A percentile compares a stretch with the other conserved stretches of the same genome.
Evolutionary conservation across 2,329 filamentous ascomycete species (phyloP).

Genomic region (Colletotrichum tabaci): DNA sequence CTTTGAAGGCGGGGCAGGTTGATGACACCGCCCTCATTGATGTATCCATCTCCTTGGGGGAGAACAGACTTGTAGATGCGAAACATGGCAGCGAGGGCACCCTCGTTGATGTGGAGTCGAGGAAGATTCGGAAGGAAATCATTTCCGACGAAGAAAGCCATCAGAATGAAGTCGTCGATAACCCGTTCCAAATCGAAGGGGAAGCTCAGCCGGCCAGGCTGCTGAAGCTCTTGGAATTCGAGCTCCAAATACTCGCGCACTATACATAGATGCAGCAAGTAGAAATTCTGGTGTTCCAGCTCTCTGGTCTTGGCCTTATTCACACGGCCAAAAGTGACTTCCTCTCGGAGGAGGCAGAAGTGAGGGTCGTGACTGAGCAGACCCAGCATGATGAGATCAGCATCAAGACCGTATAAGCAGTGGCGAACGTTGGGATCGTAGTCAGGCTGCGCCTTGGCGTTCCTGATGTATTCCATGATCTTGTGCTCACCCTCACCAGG

Average conservation of each 20-base stretch:
- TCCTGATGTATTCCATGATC: slow-evolving; percentile 99
- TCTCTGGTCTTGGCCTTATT: slow-evolving; percentile 93
- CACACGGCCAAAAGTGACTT: slow-evolving; percentile 95
- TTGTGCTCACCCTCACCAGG: slow-evolving; percentile 99
- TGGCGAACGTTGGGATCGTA: slow-evolving; percentile 96
- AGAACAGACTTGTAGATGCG: slow-evolving; percentile 93
- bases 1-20: slow-evolving; percentile 85
- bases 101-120: slow-evolving; percentile 97
- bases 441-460: slow-evolving; percentile 93
- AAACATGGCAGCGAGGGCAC: slow-evolving; percentile 97
- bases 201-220: slow-evolving; percentile 79
- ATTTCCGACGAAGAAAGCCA: slow-evolving; percentile 99
- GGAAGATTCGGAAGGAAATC: slow-evolving; percentile 98
- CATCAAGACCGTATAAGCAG: slow-evolving; percentile 96
- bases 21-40: slow-evolving; percentile 95
- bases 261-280: slow-evolving; percentile 95
- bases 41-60: slow-evolving; percentile 90
- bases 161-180: slow-evolving; percentile 99
- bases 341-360: slow-evolving; percentile 96
- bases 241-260: slow-evolving; percentile 97
- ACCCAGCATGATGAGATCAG: slow-evolving; percentile 98
- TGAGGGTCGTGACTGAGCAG: slow-evolving; percentile 97
- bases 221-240: slow-evolving; percentile 93
- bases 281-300: slow-evolving; percentile 98
- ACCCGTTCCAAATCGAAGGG: slow-evolving; percentile 94